A percentile compares a stretch with the other conserved stretches of the same genome.
phyloP scores from a whole-genome alignment of 352 stramenopile species.

The Peronospora belbahrii region DNA sequence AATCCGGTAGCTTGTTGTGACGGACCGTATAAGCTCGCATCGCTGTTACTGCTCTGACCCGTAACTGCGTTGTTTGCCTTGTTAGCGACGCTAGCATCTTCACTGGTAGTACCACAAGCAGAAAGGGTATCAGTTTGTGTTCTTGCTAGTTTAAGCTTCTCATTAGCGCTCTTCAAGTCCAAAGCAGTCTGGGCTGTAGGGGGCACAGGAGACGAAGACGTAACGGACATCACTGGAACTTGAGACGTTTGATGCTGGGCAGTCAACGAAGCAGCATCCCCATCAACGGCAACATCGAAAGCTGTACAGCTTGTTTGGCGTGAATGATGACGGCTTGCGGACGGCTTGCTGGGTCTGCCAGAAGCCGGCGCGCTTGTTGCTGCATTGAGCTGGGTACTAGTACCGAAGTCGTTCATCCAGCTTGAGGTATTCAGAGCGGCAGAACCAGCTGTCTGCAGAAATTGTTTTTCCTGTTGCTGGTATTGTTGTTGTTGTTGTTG shows the following conservation, averaged over 20 bases:
- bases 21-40: constrained; percentile 9
- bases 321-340: constrained; percentile 3
- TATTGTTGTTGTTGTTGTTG: constrained; percentile 13
- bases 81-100: background rate
- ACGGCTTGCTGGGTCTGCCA: constrained; percentile 15
- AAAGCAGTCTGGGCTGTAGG: constrained; percentile 1
- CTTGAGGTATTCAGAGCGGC: constrained; percentile 10
- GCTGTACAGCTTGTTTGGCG: constrained; percentile 2
- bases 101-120: background rate
- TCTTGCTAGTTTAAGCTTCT: constrained; percentile 3
- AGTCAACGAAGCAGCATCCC: constrained; percentile 31
- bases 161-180: constrained; percentile 1
- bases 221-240: background rate
- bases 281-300: constrained; percentile 28
- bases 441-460: constrained; percentile 19
- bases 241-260: constrained; percentile 13
- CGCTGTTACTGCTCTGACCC: constrained; percentile 1
- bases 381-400: constrained; percentile 14
- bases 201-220: constrained; percentile 1
- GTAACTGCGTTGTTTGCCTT: constrained; percentile 4
- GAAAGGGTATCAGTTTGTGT: background rate
- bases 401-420: constrained; percentile 29
- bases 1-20: constrained; percentile 22
- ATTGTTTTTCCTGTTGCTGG: constrained; percentile 33
- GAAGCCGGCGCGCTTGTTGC: constrained; percentile 15